These are phyloP conservation scores for Aureobasidium zeae DNA, from an alignment of 2,329 filamentous ascomycete species.

Conservation along the genomic window DNA sequence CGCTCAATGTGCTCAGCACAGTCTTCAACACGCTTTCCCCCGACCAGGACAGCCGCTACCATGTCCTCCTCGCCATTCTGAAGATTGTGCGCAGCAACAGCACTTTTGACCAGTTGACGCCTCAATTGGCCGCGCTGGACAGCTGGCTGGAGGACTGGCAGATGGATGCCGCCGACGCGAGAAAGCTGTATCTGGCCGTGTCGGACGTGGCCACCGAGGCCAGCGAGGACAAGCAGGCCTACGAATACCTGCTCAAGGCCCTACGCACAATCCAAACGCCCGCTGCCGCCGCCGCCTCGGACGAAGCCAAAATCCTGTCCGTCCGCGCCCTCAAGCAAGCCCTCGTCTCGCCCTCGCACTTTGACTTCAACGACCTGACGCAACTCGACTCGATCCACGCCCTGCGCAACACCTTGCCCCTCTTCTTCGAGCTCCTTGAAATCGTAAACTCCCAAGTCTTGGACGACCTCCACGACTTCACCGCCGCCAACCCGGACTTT, in stretches of 20 bases:
- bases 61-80: constrained; percentile 83
- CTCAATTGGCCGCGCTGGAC: constrained; percentile 74
- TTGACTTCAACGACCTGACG: constrained; percentile 64
- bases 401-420: constrained; percentile 71
- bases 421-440: constrained; percentile 85
- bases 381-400: constrained; percentile 71
- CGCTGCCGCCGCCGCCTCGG: constrained; percentile 44
- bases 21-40: constrained; percentile 88
- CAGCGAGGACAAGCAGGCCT: constrained; percentile 66
- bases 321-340: constrained; percentile 57
- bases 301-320: constrained; percentile 50
- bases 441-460: constrained; percentile 91
- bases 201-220: constrained; percentile 70
- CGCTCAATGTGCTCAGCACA: constrained; percentile 83
- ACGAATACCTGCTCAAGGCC: constrained; percentile 64
- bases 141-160: constrained; percentile 78
- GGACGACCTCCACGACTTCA: constrained; percentile 92
- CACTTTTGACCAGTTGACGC: constrained; percentile 70
- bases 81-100: constrained; percentile 58
- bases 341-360: constrained; percentile 56
- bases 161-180: constrained; percentile 68
- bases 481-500: constrained; percentile 80
- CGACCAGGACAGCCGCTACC: constrained; percentile 70
- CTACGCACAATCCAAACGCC: constrained; percentile 62
- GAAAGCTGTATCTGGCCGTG: constrained; percentile 75